Conservation (phyloP, 495 filamentous ascomycete species). For the Penicillium pancosmium region DNA sequence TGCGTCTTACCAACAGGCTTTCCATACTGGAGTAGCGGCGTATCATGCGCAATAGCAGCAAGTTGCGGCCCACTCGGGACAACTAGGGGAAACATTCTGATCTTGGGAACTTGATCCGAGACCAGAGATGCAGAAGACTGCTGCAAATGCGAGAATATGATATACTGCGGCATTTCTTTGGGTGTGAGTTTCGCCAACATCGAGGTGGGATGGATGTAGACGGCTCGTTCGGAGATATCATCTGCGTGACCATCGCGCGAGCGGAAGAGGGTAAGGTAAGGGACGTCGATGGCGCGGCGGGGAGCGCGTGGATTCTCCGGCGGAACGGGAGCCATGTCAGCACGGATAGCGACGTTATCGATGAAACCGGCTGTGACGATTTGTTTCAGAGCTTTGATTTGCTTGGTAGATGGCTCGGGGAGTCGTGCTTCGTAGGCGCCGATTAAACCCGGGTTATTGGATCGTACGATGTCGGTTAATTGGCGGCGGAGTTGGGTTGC, state of each 20-base stretch:
- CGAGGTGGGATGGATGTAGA: conserved; percentile 88
- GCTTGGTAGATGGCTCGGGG: conserved; percentile 67
- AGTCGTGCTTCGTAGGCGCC: conserved; percentile 61
- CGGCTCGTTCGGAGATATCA: conserved; percentile 57
- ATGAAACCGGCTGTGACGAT: conserved; percentile 92
- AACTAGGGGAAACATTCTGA: conserved; percentile 86
- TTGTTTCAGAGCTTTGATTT: conserved; percentile 82
- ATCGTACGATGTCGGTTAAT: conserved; percentile 75
- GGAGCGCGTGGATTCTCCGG: conserved; percentile 72
- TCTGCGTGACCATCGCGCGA: conserved; percentile 55
- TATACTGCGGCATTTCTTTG: conserved; percentile 77
- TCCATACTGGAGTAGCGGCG: conserved; percentile 79
- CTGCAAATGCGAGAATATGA: conserved; percentile 86
- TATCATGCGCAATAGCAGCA: conserved; percentile 79
- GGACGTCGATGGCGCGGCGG: conserved; percentile 80
- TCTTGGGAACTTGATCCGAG: conserved; percentile 65
- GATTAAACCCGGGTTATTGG: conserved; percentile 71
- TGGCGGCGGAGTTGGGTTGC: conserved; percentile 80
- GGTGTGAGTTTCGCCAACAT: conserved; percentile 70
- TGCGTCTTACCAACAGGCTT: conserved; percentile 88
- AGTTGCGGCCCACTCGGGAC: conserved; percentile 74
- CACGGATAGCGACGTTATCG: conserved; percentile 92
- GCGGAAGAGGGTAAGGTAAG: conserved; percentile 85
- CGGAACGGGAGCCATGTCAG: conserved; percentile 76
- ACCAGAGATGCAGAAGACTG: conserved; percentile 56